Conservation (phyloP, 2,329 filamentous ascomycete species). For the Raffaelea ambrosiae region DNA sequence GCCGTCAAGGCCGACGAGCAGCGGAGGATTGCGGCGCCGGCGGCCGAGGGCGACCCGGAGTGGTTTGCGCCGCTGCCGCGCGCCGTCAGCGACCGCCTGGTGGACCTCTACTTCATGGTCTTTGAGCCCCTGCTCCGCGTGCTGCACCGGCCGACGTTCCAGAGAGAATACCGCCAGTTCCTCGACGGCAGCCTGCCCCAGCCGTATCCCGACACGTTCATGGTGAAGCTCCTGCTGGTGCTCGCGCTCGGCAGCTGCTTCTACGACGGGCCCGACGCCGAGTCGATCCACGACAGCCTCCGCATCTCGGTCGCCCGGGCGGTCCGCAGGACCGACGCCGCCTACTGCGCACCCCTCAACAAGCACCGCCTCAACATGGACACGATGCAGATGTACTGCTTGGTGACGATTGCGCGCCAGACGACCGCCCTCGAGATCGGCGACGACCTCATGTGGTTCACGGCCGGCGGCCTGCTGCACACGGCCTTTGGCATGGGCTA, state of each 20-base stretch:
- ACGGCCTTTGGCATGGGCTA: slow-evolving; percentile 50
- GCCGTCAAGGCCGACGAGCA: slow-evolving; percentile 27
- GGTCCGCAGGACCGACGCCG: slow-evolving; percentile 4
- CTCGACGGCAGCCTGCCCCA: slow-evolving; percentile 21
- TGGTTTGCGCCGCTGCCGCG: slow-evolving; percentile 21
- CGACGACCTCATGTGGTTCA: slow-evolving; percentile 44
- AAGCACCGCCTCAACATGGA: slow-evolving; percentile 12
- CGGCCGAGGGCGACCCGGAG: not conserved
- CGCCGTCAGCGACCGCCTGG: slow-evolving; percentile 37
- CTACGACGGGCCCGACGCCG: slow-evolving; percentile 22
- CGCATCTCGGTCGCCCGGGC: slow-evolving; percentile 9
- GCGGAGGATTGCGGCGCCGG: not conserved
- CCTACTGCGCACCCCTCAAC: slow-evolving; percentile 7
- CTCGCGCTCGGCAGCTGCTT: slow-evolving; percentile 36
- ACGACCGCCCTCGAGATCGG: slow-evolving; percentile 28
- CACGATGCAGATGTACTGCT: slow-evolving; percentile 12
- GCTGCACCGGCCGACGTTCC: slow-evolving; percentile 45
- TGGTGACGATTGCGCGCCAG: slow-evolving; percentile 12
- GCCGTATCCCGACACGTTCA: slow-evolving; percentile 27
- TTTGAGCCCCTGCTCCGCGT: slow-evolving; percentile 46
- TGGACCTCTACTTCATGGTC: slow-evolving; percentile 43
- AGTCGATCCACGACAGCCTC: slow-evolving; percentile 4
- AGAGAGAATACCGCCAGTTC: slow-evolving; percentile 38
- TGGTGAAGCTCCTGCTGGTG: slow-evolving; percentile 37
- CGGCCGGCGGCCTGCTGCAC: slow-evolving; percentile 39